phyloP scores from a whole-genome alignment of 768 basidiomycete genomes.

The Mycena albidolilacea region DNA sequence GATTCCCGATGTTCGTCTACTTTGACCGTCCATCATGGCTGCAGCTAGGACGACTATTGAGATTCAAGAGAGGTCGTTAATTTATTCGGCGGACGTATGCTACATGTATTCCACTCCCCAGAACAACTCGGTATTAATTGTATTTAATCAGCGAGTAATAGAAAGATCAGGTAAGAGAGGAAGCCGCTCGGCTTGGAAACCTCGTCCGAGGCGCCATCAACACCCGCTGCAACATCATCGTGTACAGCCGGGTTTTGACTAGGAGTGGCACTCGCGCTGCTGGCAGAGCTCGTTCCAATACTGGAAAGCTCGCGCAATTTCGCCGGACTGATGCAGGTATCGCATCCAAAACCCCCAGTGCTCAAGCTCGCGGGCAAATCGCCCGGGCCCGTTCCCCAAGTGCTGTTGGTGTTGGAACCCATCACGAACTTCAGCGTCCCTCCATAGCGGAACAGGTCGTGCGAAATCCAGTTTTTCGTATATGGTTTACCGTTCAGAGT shows the following conservation, averaged over 20 bases:
- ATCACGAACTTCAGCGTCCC: constrained; percentile 22
- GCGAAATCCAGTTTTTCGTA: constrained; percentile 33
- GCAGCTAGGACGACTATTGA: no score
- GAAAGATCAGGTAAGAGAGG: constrained; percentile 19
- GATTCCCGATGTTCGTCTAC: no score
- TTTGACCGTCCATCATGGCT: no score
- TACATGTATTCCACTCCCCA: no score
- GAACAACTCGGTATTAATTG: no score
- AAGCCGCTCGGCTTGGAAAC: neutral
- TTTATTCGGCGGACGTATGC: no score
- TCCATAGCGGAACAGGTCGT: constrained; percentile 12
- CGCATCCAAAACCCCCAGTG: constrained; percentile 22
- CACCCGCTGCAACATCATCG: neutral
- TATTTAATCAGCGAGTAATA: constrained; percentile 15
- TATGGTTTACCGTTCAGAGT: constrained; percentile 29
- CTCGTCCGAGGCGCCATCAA: neutral
- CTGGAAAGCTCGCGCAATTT: neutral
- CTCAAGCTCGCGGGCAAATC: constrained; percentile 33
- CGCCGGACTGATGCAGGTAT: neutral
- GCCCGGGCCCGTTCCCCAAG: constrained; percentile 17
- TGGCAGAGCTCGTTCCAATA: neutral
- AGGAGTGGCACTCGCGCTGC: neutral
- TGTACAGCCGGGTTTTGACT: neutral
- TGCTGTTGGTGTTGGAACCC: constrained; percentile 11
- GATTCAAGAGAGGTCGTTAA: no score